Conservation (phyloP, 768 basidiomycete genomes). For the Leccinum arenicola region DNA sequence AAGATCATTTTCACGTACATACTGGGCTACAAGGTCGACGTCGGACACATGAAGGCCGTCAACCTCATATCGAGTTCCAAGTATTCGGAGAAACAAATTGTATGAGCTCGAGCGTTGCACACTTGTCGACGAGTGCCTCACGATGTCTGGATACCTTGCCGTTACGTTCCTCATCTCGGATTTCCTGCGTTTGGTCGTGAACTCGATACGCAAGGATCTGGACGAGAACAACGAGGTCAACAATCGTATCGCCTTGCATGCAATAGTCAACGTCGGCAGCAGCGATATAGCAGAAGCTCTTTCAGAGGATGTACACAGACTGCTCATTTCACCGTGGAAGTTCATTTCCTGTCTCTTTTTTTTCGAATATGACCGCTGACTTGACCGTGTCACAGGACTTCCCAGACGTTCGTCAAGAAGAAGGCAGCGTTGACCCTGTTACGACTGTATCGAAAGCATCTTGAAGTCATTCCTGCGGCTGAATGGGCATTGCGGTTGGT, state of each 20-base stretch:
- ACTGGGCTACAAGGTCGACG: conserved; percentile 96
- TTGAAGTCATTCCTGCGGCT: conserved; percentile 85
- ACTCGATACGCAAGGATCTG: conserved; percentile 96
- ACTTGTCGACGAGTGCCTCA: not conserved
- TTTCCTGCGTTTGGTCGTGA: conserved; percentile 93
- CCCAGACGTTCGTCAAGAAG: conserved; percentile 94
- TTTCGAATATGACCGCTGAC: conserved; percentile 15
- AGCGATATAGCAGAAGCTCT: conserved; percentile 98
- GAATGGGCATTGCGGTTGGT: conserved; percentile 97
- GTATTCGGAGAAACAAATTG: conserved; percentile 99
- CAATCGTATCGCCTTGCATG: conserved; percentile 95
- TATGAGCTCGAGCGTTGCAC: conserved; percentile 38
- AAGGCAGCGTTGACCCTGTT: conserved; percentile 95
- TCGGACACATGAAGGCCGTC: conserved; percentile 99
- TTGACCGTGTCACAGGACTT: conserved; percentile 58
- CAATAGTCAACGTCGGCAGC: conserved; percentile 97
- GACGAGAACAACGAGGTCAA: conserved; percentile 93
- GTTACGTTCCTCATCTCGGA: conserved; percentile 95
- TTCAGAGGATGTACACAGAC: conserved; percentile 88
- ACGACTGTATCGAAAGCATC: conserved; percentile 92
- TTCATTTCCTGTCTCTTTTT: not conserved
- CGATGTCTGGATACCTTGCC: conserved; percentile 70
- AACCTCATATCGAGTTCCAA: conserved; percentile 94
- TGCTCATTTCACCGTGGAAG: conserved; percentile 91
- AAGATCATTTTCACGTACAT: conserved; percentile 99